Percentiles rank a stretch among this genome's conserved stretches.
Evolutionary conservation across 495 filamentous ascomycete species (phyloP).

Genomic region (Aspergillus carlsbadensis): DNA sequence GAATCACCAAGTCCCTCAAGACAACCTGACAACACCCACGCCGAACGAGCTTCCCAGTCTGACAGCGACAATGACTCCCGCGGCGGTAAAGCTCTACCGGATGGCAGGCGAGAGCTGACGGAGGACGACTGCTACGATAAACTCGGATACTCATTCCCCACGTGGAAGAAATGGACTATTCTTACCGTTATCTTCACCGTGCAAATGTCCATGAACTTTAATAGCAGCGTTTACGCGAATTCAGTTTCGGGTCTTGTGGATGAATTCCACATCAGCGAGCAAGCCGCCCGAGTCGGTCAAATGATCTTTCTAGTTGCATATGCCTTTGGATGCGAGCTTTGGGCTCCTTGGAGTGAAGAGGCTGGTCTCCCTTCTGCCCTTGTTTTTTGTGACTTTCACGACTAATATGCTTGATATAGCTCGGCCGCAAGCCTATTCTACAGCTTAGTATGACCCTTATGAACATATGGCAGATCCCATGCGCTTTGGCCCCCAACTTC

Average conservation of each 20-base stretch:
- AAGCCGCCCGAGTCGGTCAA: slow-evolving; percentile 64
- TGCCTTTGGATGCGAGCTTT: slow-evolving; percentile 78
- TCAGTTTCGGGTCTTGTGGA: slow-evolving; percentile 58
- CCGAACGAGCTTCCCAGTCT: slow-evolving; percentile 22
- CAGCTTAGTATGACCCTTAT: slow-evolving; percentile 68
- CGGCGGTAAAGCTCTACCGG: slow-evolving; percentile 9
- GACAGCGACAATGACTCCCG: slow-evolving; percentile 19
- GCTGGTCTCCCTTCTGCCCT: no score
- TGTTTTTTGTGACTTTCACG: no score
- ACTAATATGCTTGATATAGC: no score
- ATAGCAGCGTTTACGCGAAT: slow-evolving; percentile 71
- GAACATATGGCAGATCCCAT: slow-evolving; percentile 74
- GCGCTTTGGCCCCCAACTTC: slow-evolving; percentile 69
- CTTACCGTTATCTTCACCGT: slow-evolving; percentile 72
- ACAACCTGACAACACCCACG: slow-evolving; percentile 14
- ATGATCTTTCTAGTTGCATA: slow-evolving; percentile 72
- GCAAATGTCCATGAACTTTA: slow-evolving; percentile 85
- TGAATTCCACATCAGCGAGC: slow-evolving; percentile 61
- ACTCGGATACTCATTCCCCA: slow-evolving; percentile 63
- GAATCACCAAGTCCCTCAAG: slow-evolving; percentile 12
- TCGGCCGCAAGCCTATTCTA: slow-evolving; percentile 71
- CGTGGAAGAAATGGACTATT: slow-evolving; percentile 75
- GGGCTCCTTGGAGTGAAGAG: slow-evolving; percentile 84
- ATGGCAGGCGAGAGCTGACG: slow-evolving; percentile 57
- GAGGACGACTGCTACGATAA: slow-evolving; percentile 63